Evolutionary conservation across 345 rosid species (phyloP), one percentile per base, ranked within the genome.

Genomic region (Lagerstroemia speciosa): DNA sequence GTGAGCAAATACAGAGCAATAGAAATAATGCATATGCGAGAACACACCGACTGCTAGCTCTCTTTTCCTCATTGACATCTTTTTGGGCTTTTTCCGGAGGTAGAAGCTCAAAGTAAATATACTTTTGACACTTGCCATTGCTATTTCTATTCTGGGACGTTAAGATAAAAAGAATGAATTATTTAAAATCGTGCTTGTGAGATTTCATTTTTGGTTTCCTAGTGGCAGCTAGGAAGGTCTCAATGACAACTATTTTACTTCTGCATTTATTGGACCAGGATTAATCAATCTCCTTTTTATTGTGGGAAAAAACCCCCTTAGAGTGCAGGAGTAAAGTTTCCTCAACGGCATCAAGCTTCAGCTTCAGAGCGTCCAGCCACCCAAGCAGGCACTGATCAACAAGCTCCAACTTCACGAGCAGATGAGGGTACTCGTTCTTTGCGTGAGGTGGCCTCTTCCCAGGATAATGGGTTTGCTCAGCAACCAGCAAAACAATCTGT

Each of bases 321-420:
- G 97, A 71, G 78, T 61, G 85, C 92, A 29, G 99, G 99, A 71
- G 95, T 93, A 66, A 81, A 89, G 68, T 91, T 93, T 81, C 83
- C 96, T 66, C 93, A 83, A 71, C 81, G 92, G 69, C 71, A 85
- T 38, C 72, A 37, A 16, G 69, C 73, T 53, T 55, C 60, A 31
- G 71, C 73, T 66, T n/a, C 76, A 1, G 76, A 66, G 70, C 66
- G 46, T 43, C 80, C 84, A 37, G 24, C 85, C 66, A 73, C 80
- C 37, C 80, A 74, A 66, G 78, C 77, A 31, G 26, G 37, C 34
- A 52, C 22, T 34, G 69, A 70, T 41, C 46, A 53, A 48, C 77
- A 73, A 67, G 33, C 75, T 57, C 82, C 83, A 45, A 24, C 85
- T 67, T 72, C 84, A 29, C 81, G 73, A 67, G 79, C 77, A 37